These are phyloP conservation scores for Bisporella sp. DNA, from an alignment of 2,329 filamentous ascomycete species.

Conservation along the genomic window DNA sequence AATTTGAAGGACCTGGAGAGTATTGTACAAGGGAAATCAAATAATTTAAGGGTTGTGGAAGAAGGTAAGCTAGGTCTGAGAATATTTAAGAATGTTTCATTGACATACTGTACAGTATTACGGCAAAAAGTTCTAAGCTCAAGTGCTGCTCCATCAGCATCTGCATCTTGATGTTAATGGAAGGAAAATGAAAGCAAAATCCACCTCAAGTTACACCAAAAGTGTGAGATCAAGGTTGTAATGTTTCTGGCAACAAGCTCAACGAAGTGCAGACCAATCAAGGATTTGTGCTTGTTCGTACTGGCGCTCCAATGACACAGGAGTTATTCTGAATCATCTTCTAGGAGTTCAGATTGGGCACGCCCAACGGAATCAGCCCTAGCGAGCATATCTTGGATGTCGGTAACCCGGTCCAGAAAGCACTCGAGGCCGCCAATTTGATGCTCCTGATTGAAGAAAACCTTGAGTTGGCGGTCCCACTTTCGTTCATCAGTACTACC, in stretches of 20 bases:
- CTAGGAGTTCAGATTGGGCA: no score
- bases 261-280: no score
- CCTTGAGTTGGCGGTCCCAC: conserved; percentile 17
- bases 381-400: conserved; percentile 2
- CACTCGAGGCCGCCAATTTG: background rate
- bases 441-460: conserved; percentile 18
- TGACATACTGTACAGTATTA: conserved; percentile 33
- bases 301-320: no score
- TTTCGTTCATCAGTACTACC: conserved; percentile 12
- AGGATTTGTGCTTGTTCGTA: no score
- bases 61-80: conserved; percentile 51
- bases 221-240: no score
- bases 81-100: background rate
- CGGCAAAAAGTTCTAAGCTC: conserved; percentile 44
- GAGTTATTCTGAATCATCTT: no score
- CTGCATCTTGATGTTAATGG: conserved; percentile 22
- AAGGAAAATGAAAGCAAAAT: conserved; percentile 1
- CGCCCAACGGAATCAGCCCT: background rate
- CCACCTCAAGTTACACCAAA: no score
- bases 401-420: background rate
- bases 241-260: no score
- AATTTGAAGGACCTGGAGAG: conserved; percentile 63
- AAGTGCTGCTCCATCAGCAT: conserved; percentile 25
- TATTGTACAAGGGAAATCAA: conserved; percentile 68
- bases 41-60: conserved; percentile 80